Base-by-base conservation (phyloP, 768 basidiomycete species). In the Psilocybe subaeruginosa region DNA sequence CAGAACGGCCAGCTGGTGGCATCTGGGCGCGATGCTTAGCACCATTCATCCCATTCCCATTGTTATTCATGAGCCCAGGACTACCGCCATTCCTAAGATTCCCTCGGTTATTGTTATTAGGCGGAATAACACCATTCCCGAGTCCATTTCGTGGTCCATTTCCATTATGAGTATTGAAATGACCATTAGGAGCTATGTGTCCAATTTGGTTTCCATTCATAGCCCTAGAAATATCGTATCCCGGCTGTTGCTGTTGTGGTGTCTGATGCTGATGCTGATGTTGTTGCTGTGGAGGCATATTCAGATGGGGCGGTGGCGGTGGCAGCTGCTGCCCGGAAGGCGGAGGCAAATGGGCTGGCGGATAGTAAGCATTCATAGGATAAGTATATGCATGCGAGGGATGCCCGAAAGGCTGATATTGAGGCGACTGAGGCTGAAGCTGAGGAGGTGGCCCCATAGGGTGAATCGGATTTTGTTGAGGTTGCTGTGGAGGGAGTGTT, bases 1-100 rank as follows among this genome's bases (percentile, higher is more conserved):
- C 74, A 52, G 79, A 74, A 52, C 84, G 76, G 19, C 81, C 74
- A 51, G 81, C 77, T 8, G 80, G 77, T 19, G 78, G 72, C 29
- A 74, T 64, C 9, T 64, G 59, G 17, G 68, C 66, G 45, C 65
- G 64, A 29, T 45, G 47, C 50, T 58, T 67, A 46, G 63, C 69
- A 61, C 41, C 72, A 67, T 69, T 78, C 73, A 27, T 64, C 16
- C 73, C 58, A 54, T 55, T 63, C 37, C 35, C 58, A 51, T 60
- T 63, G 14, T 39, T 45, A 52, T 61, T 59, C 16, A 54, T 58
- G 8, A 47, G 23, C 46, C 63, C 64, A 51, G 58, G 55, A 55
- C 67, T 59, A 48, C 61, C 66, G n/a, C 73, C 73, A 63, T 59
- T 64, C 19, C 76, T 78, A 1, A 60, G 66, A 69, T 74, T 66